Base-by-base conservation (phyloP, 495 filamentous ascomycete species). In the Penicillium manginii region DNA sequence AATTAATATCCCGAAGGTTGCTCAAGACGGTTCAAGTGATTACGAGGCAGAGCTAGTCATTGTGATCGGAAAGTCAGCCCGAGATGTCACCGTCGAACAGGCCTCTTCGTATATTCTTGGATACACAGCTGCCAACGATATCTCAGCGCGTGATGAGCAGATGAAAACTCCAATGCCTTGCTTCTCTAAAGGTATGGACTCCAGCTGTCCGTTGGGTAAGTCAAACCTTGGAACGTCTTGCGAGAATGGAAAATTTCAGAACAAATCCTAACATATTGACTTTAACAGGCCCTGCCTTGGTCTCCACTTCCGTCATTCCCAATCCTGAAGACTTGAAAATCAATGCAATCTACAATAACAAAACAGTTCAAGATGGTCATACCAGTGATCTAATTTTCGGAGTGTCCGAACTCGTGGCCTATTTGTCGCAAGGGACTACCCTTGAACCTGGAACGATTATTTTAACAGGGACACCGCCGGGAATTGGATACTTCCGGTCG, bases 11-110 rank as follows among this genome's bases (percentile, higher is more conserved):
- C 77, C 75, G 4, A 70, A 70, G 52, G 33, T 65, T 32, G 75
- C 73, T 4, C 78, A 80, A 61, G 67, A 76, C 31, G 69, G 68
- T 7, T 73, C 68, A 11, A 73, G 90, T 4, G 89, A 91, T 64
- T 91, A 90, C 57, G 89, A 91, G 67, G 88, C 84, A 60, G 89
- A 91, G 68, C 78, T 91, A 12, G 83, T 89, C 2, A 77, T 79
- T 32, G 61, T 91, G 2, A 88, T 91, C 59, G 84, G 85, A n/a
- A 87, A 84, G 70, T 62, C 77, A 21, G 86, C 79, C 32, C 60
- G 65, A 12, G 83, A 91, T 56, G 83, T 91, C 9, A 62, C 83
- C 11, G 86, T 87, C 61, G 64, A 75, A 1, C 67, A 83, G n/a
- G 89, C 88, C 1, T 70, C 89, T 23, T 73, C 84, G 39, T 83